Evolutionary conservation across 2,329 filamentous ascomycete genomes (phyloP), one percentile per base, ranked within the genome.

Genomic region (Alternaria angustiovoidea): DNA sequence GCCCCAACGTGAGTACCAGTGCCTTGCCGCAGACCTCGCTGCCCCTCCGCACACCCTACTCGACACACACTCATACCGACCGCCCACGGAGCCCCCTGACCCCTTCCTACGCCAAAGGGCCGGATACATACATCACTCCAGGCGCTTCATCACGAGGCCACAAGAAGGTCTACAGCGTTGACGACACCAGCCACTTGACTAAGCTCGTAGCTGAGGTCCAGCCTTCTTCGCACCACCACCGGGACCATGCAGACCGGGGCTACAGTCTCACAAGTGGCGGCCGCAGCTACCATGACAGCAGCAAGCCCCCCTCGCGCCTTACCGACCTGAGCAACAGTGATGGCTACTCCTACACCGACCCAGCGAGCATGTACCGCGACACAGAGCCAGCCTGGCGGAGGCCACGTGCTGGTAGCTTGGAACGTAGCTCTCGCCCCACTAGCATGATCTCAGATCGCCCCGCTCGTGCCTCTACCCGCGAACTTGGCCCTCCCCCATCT

Each of bases 401-500:
- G 34, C 75, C 81, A 34, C 77, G 81, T 46, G 67, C 72, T n/a
- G 80, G 80, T 54, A 84, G 82, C 61, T 62, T 82, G 14, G 83
- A 84, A 55, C 78, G 81, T 22, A 74, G 79, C 44, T 65, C 72
- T 24, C 78, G 82, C n/a, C 82, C 82, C 12, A 73, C 74, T 41
- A 84, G 81, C 70, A 75, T 83, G 72, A 68, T 82, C 8, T 66
- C 80, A 39, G 78, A 80, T 34, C 78, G 66, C 44, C 75, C 61
- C 51, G 69, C 68, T 18, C 79, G 74, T 67, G 78, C 47, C 47
- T 80, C 75, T n/a, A 62, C 68, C 18, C 73, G 77, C 34, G 77
- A 78, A 48, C 70, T 76, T 2, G 75, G 75, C 16, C 90, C 90
- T 2, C 91, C 91, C 9, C 89, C 89, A 5, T 87, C 88, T 5